phyloP scores from a whole-genome alignment of 208 protist species.

The Porcisia deanei region DNA sequence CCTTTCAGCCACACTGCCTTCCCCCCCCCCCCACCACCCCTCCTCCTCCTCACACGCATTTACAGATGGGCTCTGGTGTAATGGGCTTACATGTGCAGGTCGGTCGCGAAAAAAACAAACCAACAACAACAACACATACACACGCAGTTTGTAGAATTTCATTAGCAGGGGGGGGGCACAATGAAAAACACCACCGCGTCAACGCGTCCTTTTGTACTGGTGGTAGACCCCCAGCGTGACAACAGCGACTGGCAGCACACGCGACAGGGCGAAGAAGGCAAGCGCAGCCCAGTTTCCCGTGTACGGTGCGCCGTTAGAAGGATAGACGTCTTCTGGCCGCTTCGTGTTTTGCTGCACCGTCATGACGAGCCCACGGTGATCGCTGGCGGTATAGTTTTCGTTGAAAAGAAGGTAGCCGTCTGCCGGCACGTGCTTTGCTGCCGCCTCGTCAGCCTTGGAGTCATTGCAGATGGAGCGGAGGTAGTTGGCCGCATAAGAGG shows the following conservation, averaged over 20 bases:
- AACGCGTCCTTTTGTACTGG: neutral
- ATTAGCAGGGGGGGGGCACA: too few species aligned
- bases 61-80: too few species aligned
- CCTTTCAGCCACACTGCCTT: neutral
- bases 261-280: slow-evolving; percentile 35
- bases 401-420: slow-evolving; percentile 82
- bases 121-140: neutral
- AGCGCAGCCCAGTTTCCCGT: slow-evolving; percentile 32
- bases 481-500: slow-evolving; percentile 25
- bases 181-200: neutral
- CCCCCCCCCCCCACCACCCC: neutral
- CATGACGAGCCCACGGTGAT: slow-evolving; percentile 75
- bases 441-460: slow-evolving; percentile 14
- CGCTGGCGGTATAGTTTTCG: slow-evolving; percentile 54
- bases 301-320: slow-evolving; percentile 48
- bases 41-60: too few species aligned
- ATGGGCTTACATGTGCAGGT: too few species aligned
- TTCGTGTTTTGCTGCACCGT: slow-evolving; percentile 46
- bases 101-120: neutral
- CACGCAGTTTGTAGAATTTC: neutral
- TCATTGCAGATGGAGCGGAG: slow-evolving; percentile 24
- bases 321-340: slow-evolving; percentile 43
- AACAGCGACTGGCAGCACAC: slow-evolving; percentile 22
- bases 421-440: slow-evolving; percentile 16
- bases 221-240: slow-evolving; percentile 26